Base-by-base conservation (phyloP, 148 eudicot species). In the Camellia granthamiana region DNA sequence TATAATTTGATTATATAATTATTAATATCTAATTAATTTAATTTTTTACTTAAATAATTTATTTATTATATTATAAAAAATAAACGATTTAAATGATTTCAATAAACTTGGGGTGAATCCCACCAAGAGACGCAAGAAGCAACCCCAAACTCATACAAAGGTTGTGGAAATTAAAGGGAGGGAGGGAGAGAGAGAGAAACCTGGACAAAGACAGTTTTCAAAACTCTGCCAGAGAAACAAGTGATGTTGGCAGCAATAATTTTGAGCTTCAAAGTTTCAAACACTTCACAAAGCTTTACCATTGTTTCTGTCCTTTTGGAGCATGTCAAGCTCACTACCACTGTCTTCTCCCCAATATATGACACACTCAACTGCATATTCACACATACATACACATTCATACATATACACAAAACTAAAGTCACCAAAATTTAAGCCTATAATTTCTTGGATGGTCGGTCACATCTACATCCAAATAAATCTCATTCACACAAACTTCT, bases 221-320 rank as follows among this genome's bases (percentile, higher is more conserved):
- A 80, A 76, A 94, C 88, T 81, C 85, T 88, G 4, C 88, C 97
- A n/a, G 94, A 88, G 77, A 91, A 88, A 84, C 89, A 83, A 61
- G 91, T 88, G 55, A 94, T 91, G 75, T 84, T 92, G 78, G 91
- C 86, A 2, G 94, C 89, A 65, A 92, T 82, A 52, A 92, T 73
- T 76, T 91, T 94, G 82, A 94, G 89, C 85, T 92, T 91, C 88
- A 94, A 89, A 12, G 98, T 83, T 72, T 94, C 97, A 77, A 94
- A 91, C 55, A 82, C 85, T 77, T 91, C 89, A 77, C 97, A 94
- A 58, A 94, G 77, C 79, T 87, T 91, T 6, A 91, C 88, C 88
- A 94, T 86, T 44, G 90, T 91, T 74, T 92, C 97, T 78, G 78
- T 86, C 76, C 87, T 75, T 79, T 91, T 90, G 44, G 83, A 81